These are phyloP conservation scores for Thecaphora frezii DNA, from an alignment of 1,284 basidiomycete genomes.

Conservation along the genomic window DNA sequence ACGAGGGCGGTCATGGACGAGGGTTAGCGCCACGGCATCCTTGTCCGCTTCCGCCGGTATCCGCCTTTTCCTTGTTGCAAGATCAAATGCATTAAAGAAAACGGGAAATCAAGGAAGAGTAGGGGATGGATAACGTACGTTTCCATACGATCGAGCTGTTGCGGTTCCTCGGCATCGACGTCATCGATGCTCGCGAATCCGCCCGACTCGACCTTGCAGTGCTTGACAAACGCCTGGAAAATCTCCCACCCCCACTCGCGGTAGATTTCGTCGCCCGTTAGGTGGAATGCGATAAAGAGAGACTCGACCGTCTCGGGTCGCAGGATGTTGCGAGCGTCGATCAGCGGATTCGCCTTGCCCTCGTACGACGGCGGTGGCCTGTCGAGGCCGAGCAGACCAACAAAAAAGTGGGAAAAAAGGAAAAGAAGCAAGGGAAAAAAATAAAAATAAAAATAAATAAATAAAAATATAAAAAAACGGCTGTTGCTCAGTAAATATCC, in stretches of 20 bases:
- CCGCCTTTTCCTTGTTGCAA: too few relatives aligned
- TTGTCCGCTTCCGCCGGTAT: too few relatives aligned
- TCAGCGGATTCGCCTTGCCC: slow-evolving; percentile 62
- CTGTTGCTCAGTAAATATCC: too few relatives aligned
- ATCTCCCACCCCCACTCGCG: slow-evolving; percentile 85
- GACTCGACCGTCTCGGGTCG: slow-evolving; percentile 94
- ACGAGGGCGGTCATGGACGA: too few relatives aligned
- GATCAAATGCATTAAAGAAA: too few relatives aligned
- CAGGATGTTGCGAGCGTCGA: slow-evolving; percentile 81
- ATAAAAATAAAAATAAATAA: neutral
- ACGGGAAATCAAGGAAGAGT: too few relatives aligned
- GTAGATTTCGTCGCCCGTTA: slow-evolving; percentile 80
- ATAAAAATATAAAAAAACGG: too few relatives aligned
- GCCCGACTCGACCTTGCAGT: slow-evolving; percentile 73
- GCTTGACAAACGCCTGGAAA: slow-evolving; percentile 83
- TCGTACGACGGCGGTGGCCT: slow-evolving; percentile 22
- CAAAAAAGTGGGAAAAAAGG: neutral
- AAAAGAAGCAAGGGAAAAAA: slow-evolving; percentile 1
- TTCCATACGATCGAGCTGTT: slow-evolving; percentile 86
- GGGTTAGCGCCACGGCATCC: too few relatives aligned
- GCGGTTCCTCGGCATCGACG: slow-evolving; percentile 66
- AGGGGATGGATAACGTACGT: too few relatives aligned
- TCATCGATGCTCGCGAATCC: slow-evolving; percentile 84
- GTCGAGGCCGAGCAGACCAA: neutral
- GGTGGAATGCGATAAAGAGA: slow-evolving; percentile 79